Evolutionary conservation across 2,329 filamentous ascomycete genomes (phyloP), one percentile per base, ranked within the genome.

Genomic region (Dryadomyces quercivorus): DNA sequence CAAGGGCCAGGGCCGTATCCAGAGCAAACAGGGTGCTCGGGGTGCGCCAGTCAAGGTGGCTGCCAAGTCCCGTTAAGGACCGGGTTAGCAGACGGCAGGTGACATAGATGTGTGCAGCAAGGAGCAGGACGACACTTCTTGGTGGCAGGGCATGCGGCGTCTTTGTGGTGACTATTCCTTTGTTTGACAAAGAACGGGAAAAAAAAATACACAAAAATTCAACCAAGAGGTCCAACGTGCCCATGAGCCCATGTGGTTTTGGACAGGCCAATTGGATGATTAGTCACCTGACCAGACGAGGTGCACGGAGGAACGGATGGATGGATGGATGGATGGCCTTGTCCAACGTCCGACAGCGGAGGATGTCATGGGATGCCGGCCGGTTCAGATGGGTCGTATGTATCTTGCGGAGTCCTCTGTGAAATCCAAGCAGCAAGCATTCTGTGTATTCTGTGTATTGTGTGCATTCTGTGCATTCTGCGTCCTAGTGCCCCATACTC

Each of bases 21-120:
- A 85, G 73, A 91, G 89, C 84, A 98, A 98, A 88, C 89, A 95
- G 82, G 90, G 89, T 69, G 85, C 89, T 63, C 95, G 95, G 84
- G 93, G 93, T 68, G 82, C 90, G 65, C 82, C 81, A 66, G 75
- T 78, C 70, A 96, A 96, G 86, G 84, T 89, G 66, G 80, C 85
- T 71, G 84, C 88, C 71, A 91, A 85, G 70, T 85, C 81, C 77
- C 90, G 90, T 77, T 95, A 89, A 40, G 15, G 36, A 12, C 36
- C 36, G 36, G 50, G 38, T n/a, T 21, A 26, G 48, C n/a, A 13
- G 26, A 31, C 8, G 43, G 50, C 42, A 20, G 20, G 20, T 51
- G 36, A 22, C 43, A 13, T 20, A 45, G 42, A 36, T 44, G 50
- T 40, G 51, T 43, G 46, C 26, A 18, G 50, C 51, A 53, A 50